Conservation (phyloP, 2,329 filamentous ascomycete species). For the Hypomyces perniciosus region DNA sequence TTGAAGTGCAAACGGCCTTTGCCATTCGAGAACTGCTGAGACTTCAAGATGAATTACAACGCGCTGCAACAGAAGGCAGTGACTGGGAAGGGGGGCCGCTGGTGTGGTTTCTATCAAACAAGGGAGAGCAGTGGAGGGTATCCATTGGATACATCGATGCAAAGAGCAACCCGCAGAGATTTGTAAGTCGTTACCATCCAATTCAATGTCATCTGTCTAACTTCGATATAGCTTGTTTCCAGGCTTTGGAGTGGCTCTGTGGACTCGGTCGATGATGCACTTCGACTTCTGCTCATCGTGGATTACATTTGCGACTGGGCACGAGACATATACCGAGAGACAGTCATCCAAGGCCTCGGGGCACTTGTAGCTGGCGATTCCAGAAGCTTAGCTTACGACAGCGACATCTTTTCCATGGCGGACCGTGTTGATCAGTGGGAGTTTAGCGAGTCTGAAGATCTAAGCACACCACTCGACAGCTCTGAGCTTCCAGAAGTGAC, state of each 20-base stretch:
- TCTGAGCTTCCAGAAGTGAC: not conserved
- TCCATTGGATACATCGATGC: not conserved
- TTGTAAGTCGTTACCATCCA: not conserved
- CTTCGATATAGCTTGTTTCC: not conserved
- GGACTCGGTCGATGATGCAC: not conserved
- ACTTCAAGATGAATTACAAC: not conserved
- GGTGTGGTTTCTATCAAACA: not conserved
- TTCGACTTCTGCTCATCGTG: not conserved
- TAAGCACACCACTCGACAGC: not conserved
- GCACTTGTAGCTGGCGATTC: not conserved
- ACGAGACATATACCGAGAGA: not conserved
- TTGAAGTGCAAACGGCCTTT: not conserved
- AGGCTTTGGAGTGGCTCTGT: not conserved
- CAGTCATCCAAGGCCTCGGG: not conserved
- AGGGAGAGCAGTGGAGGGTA: not conserved
- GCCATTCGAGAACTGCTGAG: not conserved
- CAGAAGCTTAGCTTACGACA: not conserved
- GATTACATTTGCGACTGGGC: not conserved
- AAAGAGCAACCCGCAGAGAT: not conserved
- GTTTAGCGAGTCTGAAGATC: not conserved
- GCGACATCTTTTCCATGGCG: not conserved
- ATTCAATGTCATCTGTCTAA: too few species aligned
- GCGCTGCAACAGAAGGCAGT: not conserved
- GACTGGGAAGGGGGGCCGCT: not conserved
- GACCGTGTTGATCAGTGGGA: not conserved